Conservation (phyloP, 192 early-diverging fungal genomes). For the Gaertneriomyces sp. region DNA sequence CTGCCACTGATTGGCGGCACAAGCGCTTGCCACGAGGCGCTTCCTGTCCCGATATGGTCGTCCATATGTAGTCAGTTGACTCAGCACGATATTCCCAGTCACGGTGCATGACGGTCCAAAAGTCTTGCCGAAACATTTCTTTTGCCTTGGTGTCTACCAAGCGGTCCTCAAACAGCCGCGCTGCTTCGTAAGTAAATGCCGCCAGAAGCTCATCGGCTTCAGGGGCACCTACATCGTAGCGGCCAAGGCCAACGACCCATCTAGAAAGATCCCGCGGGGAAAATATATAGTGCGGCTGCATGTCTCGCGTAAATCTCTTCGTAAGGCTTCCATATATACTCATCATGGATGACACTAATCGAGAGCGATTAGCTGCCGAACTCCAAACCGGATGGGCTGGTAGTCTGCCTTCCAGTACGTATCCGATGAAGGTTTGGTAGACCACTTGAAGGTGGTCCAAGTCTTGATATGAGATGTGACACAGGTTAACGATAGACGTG, state of each 20-base stretch:
- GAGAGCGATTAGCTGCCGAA: constrained; percentile 42
- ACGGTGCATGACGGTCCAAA: constrained; percentile 32
- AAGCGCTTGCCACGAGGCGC: constrained; percentile 19
- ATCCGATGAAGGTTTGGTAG: constrained; percentile 40
- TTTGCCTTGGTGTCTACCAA: constrained; percentile 37
- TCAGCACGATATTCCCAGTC: constrained; percentile 46
- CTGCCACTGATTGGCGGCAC: constrained; percentile 17
- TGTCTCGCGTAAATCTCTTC: constrained; percentile 50
- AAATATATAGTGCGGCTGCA: constrained; percentile 52
- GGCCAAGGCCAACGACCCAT: constrained; percentile 38
- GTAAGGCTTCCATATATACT: constrained; percentile 42
- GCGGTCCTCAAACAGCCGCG: constrained; percentile 49
- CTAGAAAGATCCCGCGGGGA: constrained; percentile 51
- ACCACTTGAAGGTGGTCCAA: constrained; percentile 45
- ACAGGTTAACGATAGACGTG: constrained; percentile 47
- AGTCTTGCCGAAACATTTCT: constrained; percentile 38
- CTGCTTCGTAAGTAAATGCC: constrained; percentile 45
- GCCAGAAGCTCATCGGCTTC: constrained; percentile 45
- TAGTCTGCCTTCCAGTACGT: constrained; percentile 30
- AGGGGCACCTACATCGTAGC: constrained; percentile 36
- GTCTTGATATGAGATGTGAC: constrained; percentile 46
- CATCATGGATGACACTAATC: constrained; percentile 46
- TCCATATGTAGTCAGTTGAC: constrained; percentile 23
- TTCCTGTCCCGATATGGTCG: constrained; percentile 1
- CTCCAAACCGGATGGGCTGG: constrained; percentile 43